phyloP scores from a whole-genome alignment of 164 flowering plant genomes.

The Nymphaea colorata region DNA sequence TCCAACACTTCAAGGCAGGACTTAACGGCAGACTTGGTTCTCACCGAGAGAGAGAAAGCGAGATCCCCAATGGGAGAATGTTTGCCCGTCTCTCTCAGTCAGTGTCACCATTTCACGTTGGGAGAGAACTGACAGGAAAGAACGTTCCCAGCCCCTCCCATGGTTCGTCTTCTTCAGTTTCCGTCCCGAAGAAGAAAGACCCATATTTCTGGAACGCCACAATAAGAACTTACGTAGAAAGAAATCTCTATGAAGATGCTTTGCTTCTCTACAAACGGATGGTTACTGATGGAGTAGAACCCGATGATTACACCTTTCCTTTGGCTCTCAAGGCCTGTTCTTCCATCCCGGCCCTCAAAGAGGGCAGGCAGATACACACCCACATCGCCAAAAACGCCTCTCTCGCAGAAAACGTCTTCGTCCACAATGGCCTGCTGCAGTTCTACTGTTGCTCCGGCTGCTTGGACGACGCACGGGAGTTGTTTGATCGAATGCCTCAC shows the following conservation, averaged over 20 bases:
- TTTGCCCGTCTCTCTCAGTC: neutral
- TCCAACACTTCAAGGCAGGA: no score
- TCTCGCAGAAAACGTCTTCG: conserved; percentile 2
- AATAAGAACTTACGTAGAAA: conserved; percentile 3
- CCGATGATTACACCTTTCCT: conserved; percentile 13
- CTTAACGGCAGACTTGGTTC: no score
- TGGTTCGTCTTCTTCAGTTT: neutral
- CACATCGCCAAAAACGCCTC: neutral
- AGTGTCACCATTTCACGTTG: neutral
- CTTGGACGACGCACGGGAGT: neutral
- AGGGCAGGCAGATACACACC: conserved; percentile 9
- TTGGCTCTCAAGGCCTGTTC: conserved; percentile 12
- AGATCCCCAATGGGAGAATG: neutral
- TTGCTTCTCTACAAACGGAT: conserved; percentile 5
- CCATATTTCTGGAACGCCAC: conserved; percentile 7
- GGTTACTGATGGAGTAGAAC: conserved; percentile 1
- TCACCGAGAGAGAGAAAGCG: neutral
- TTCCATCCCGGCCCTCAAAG: conserved; percentile 1
- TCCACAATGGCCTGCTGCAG: conserved; percentile 7
- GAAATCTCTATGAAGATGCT: conserved; percentile 7
- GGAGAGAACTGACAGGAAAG: neutral
- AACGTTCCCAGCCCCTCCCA: neutral
- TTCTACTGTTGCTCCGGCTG: conserved; percentile 6
- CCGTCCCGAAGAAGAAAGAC: neutral
- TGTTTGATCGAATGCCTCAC: conserved; percentile 9